Percentiles rank a stretch among this genome's conserved stretches.
Conservation (phyloP, 2,329 filamentous ascomycete species). For the Trichoderma sp. region DNA sequence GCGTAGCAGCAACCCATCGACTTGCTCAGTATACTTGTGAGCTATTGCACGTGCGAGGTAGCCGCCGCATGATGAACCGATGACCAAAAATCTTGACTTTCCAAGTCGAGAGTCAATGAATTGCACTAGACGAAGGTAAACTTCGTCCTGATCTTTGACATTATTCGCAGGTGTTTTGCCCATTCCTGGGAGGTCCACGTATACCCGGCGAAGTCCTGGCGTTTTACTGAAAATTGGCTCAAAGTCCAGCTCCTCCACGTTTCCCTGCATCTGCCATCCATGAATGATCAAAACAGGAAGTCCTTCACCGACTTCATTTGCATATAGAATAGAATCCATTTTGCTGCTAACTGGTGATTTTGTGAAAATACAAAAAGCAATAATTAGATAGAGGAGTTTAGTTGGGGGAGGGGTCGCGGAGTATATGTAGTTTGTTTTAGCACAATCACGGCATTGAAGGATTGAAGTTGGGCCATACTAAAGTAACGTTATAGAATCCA, state of each 20-base stretch:
- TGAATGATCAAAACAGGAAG: constrained; percentile 21
- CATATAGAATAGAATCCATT: constrained; percentile 8
- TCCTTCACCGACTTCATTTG: constrained; percentile 21
- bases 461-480: background rate
- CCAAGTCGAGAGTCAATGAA: constrained; percentile 19
- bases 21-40: constrained; percentile 12
- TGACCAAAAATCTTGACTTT: constrained; percentile 8
- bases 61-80: constrained; percentile 23
- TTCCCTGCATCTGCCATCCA: constrained; percentile 19
- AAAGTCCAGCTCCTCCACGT: constrained; percentile 20
- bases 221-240: constrained; percentile 22
- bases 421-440: background rate
- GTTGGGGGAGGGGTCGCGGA: background rate
- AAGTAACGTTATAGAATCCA: background rate
- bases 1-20: constrained; percentile 21
- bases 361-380: background rate
- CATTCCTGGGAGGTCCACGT: constrained; percentile 24
- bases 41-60: constrained; percentile 23
- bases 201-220: constrained; percentile 20
- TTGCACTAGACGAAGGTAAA: constrained; percentile 3
- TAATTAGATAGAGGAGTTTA: background rate
- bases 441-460: background rate
- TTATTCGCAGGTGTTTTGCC: constrained; percentile 16
- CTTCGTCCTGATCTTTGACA: constrained; percentile 14
- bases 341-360: background rate